Conservation (phyloP, 306 rosid genomes). For the Gillenia trifoliata region DNA sequence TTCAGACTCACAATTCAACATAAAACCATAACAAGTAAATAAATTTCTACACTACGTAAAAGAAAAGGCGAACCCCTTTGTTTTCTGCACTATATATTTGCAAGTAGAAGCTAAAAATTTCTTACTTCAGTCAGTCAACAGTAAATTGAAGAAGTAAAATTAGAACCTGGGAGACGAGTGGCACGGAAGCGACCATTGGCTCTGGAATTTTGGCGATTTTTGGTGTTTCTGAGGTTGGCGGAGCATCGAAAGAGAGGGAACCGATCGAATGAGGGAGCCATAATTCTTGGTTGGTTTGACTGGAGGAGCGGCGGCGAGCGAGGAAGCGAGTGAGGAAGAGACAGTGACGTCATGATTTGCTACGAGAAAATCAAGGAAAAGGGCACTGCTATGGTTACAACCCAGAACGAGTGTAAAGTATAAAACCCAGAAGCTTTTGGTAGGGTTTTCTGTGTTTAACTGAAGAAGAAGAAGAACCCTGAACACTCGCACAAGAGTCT, state of each 20-base stretch:
- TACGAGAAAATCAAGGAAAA: background rate
- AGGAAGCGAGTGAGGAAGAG: slow-evolving; percentile 21
- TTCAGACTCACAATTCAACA: background rate
- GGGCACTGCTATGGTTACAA: background rate
- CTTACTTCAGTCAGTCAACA: background rate
- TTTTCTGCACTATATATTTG: background rate
- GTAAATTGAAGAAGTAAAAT: background rate
- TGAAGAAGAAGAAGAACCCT: no score
- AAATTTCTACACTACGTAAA: background rate
- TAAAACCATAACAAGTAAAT: background rate
- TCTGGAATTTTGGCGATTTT: background rate
- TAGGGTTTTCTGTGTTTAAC: background rate
- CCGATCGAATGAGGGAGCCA: background rate
- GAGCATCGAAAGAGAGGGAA: slow-evolving; percentile 22
- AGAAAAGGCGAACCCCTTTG: background rate
- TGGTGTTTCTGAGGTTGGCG: slow-evolving; percentile 9
- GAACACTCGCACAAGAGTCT: no score
- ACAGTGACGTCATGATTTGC: slow-evolving; percentile 16
- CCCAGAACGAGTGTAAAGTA: background rate
- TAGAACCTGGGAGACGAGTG: slow-evolving; percentile 1
- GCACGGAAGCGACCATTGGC: background rate
- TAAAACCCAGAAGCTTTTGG: background rate
- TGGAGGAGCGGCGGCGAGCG: background rate
- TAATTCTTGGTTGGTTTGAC: background rate
- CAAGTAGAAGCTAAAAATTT: background rate